Percentiles rank a stretch among this genome's conserved stretches.
phyloP scores from a whole-genome alignment of 805 yeast species.

The Pichia phayaonensis region DNA sequence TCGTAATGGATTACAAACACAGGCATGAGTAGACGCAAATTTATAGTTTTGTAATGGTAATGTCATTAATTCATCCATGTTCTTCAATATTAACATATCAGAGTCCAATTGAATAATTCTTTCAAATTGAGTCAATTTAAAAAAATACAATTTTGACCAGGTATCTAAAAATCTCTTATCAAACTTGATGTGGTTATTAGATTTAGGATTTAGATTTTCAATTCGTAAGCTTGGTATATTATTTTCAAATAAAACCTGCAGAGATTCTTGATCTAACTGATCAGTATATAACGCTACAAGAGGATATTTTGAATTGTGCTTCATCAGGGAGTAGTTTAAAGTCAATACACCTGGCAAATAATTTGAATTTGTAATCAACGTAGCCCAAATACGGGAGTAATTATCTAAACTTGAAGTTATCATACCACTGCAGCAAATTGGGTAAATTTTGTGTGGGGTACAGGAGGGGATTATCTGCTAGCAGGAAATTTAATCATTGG shows the following conservation, averaged over 20 bases:
- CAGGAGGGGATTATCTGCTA: too few relatives aligned
- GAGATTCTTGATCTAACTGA: constrained; percentile 34
- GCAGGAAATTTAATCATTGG: too few relatives aligned
- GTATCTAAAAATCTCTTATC: constrained; percentile 53
- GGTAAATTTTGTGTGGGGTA: neutral
- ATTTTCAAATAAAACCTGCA: constrained; percentile 31
- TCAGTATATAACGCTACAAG: constrained; percentile 48
- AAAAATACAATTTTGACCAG: constrained; percentile 55
- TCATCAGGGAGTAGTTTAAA: constrained; percentile 39
- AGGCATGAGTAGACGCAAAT: constrained; percentile 55
- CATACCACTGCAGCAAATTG: neutral
- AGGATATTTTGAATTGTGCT: constrained; percentile 39
- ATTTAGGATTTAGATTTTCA: constrained; percentile 36
- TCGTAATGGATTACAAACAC: constrained; percentile 52
- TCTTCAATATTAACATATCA: constrained; percentile 49
- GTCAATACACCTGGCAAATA: constrained; percentile 47
- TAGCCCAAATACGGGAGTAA: constrained; percentile 41
- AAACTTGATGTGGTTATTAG: constrained; percentile 28
- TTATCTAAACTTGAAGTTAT: neutral
- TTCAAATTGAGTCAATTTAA: constrained; percentile 42
- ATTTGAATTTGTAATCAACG: constrained; percentile 44
- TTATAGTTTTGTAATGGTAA: constrained; percentile 30
- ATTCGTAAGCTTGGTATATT: constrained; percentile 36
- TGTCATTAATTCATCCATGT: constrained; percentile 55
- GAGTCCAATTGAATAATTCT: constrained; percentile 49